A percentile compares a stretch with the other conserved stretches of the same genome.
phyloP scores from a whole-genome alignment of 1,284 basidiomycete genomes.

The Leccinum pallidistipes region DNA sequence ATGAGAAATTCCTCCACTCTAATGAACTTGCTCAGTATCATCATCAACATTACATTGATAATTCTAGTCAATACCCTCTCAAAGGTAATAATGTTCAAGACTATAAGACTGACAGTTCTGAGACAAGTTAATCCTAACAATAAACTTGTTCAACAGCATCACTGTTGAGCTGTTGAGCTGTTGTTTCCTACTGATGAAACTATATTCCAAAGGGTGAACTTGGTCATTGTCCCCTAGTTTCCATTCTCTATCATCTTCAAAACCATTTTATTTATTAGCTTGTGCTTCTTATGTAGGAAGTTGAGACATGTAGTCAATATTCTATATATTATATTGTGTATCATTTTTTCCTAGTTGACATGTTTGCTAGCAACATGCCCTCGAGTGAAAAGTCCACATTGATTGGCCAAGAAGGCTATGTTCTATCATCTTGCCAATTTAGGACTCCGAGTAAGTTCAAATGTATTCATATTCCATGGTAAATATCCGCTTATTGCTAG shows the following conservation, averaged over 20 bases:
- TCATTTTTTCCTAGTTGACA: background rate
- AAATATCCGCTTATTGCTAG: no score
- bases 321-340: background rate
- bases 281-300: background rate
- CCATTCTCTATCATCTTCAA: no score
- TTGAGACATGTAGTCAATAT: background rate
- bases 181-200: no score
- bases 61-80: background rate
- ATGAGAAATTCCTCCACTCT: background rate
- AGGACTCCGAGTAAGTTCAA: no score
- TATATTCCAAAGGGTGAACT: no score
- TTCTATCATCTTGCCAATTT: no score
- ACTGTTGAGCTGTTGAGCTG: background rate
- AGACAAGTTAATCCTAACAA: no score
- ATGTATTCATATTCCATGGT: no score
- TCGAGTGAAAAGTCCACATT: background rate
- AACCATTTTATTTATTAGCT: background rate
- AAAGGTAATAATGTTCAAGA: background rate
- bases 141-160: background rate
- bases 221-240: no score
- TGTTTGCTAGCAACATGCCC: background rate
- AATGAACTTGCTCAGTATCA: background rate
- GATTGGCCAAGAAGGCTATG: no score
- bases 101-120: background rate
- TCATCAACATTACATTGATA: background rate